A percentile compares a stretch with the other conserved stretches of the same genome.
Evolutionary conservation across 305 asterid genomes (phyloP).

Genomic region (Petunia hybrid): DNA sequence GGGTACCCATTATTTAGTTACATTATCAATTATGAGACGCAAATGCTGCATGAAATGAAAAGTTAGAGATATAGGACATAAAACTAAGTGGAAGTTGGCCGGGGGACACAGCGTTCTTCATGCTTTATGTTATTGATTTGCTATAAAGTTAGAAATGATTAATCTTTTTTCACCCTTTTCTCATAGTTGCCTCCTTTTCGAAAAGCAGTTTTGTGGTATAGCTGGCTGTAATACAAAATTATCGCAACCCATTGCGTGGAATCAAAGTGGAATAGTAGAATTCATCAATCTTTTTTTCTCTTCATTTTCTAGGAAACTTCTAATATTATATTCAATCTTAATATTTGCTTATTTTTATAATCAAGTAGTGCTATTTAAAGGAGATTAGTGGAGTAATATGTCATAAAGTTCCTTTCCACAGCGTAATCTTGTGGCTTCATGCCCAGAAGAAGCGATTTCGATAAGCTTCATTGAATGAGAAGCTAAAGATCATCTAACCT

Average conservation of each 20-base stretch:
- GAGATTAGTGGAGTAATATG: conserved; percentile 27
- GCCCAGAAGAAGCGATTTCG: too few species aligned
- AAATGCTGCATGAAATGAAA: neutral
- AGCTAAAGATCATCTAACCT: too few species aligned
- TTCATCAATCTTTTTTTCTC: conserved; percentile 12
- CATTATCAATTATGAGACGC: neutral
- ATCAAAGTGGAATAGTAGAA: conserved; percentile 6
- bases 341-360: neutral
- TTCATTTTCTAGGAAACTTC: neutral
- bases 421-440: neutral
- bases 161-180: conserved; percentile 16
- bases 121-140: conserved; percentile 21
- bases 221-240: neutral
- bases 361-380: neutral
- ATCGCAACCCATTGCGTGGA: conserved; percentile 8
- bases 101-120: conserved; percentile 3
- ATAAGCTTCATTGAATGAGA: too few species aligned
- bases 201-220: conserved; percentile 23
- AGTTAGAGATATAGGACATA: neutral
- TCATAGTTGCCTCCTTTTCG: neutral
- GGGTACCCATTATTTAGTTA: neutral
- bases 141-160: conserved; percentile 29
- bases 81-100: neutral
- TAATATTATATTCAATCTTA: neutral
- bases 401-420: neutral